Evolutionary conservation across 2,329 filamentous ascomycete species (phyloP).

Genomic region (Botryosphaeria agaves): DNA sequence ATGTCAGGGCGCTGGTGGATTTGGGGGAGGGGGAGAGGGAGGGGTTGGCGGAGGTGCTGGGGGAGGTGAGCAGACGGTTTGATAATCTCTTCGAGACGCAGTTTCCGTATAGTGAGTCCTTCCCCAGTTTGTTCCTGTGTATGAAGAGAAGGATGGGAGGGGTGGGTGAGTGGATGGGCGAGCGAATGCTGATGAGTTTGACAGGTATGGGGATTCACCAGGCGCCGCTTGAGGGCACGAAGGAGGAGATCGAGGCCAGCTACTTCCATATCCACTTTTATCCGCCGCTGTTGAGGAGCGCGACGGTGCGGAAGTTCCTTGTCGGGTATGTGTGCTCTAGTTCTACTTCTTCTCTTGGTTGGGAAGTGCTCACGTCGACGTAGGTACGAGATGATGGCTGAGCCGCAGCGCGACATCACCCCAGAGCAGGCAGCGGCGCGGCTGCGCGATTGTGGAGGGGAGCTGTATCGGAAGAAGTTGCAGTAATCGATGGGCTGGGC

Average conservation of each 20-base stretch:
- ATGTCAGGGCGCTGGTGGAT: slow-evolving; percentile 74
- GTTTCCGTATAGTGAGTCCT: slow-evolving; percentile 70
- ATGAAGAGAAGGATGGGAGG: background rate
- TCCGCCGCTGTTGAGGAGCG: slow-evolving; percentile 77
- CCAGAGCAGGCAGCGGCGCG: slow-evolving; percentile 81
- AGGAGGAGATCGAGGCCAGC: slow-evolving; percentile 70
- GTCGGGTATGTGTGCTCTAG: slow-evolving; percentile 43
- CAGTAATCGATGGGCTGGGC: slow-evolving; percentile 3
- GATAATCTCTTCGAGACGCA: slow-evolving; percentile 95
- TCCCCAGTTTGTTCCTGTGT: background rate
- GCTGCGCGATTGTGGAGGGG: slow-evolving; percentile 58
- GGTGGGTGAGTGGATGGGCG: too few species aligned
- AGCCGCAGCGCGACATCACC: slow-evolving; percentile 96
- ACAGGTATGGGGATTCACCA: slow-evolving; percentile 85
- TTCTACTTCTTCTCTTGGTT: too few species aligned
- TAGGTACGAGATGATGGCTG: slow-evolving; percentile 80
- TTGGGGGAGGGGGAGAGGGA: slow-evolving; percentile 52
- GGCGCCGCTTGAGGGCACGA: slow-evolving; percentile 66
- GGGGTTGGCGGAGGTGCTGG: slow-evolving; percentile 65
- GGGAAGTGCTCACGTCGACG: too few species aligned
- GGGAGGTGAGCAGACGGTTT: slow-evolving; percentile 78
- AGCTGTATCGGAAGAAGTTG: slow-evolving; percentile 61
- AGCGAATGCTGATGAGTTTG: slow-evolving; percentile 9
- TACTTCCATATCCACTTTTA: slow-evolving; percentile 98
- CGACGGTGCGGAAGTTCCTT: slow-evolving; percentile 88